These are phyloP conservation scores for Kregervanrija fluxuum DNA, from an alignment of 805 yeast species.

Conservation along the genomic window DNA sequence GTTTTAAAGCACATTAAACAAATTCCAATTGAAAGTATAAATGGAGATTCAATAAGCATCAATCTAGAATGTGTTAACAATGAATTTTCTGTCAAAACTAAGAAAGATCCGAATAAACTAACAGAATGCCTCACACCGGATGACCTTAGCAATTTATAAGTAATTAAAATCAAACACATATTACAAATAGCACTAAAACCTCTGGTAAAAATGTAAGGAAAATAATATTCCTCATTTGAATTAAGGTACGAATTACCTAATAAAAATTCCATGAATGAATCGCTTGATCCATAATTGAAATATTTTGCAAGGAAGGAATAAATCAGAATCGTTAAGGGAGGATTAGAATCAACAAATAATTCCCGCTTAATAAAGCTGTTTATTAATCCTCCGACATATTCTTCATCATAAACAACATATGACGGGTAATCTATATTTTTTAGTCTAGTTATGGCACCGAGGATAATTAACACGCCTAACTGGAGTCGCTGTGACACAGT, in stretches of 20 bases:
- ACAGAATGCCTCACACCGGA: constrained; percentile 45
- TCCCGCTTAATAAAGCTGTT: constrained; percentile 62
- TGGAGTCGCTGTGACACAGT: no score
- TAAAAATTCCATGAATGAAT: constrained; percentile 5
- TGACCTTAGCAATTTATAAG: constrained; percentile 48
- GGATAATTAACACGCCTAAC: no score
- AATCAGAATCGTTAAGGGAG: constrained; percentile 72
- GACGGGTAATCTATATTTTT: constrained; percentile 53
- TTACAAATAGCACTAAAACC: constrained; percentile 51
- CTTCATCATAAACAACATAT: constrained; percentile 87
- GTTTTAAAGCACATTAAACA: constrained; percentile 29
- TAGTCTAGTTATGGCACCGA: constrained; percentile 39
- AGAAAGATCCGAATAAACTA: constrained; percentile 42
- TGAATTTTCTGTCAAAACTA: constrained; percentile 59
- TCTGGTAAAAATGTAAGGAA: constrained; percentile 51
- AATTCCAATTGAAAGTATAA: constrained; percentile 39
- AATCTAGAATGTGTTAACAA: constrained; percentile 53
- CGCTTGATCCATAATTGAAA: constrained; percentile 47
- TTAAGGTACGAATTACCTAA: neutral
- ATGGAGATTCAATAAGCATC: constrained; percentile 38
- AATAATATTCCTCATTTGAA: constrained; percentile 10
- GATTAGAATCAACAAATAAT: constrained; percentile 70
- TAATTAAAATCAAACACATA: constrained; percentile 41
- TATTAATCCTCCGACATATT: constrained; percentile 86
- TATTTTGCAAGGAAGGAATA: constrained; percentile 53